phyloP scores from a whole-genome alignment of 352 stramenopile genomes.

The Blastocystis sp. region DNA sequence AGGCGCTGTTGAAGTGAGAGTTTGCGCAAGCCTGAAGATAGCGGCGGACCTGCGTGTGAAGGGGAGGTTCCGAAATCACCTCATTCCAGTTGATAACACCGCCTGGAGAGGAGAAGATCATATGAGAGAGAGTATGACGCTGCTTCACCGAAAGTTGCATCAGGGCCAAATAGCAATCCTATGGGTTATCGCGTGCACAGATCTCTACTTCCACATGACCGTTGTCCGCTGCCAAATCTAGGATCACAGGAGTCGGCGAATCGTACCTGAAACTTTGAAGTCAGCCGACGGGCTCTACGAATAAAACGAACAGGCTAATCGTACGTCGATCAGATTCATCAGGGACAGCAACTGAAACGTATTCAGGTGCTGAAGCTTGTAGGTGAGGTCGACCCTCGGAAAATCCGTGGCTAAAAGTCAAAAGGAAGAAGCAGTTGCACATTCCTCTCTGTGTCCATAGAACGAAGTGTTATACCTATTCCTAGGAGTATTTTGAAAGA shows the following conservation, averaged over 20 bases:
- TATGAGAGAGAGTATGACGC: not conserved
- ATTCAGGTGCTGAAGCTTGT: not conserved
- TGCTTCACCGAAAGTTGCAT: not conserved
- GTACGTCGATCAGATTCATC: slow-evolving; percentile 11
- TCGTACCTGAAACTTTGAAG: not conserved
- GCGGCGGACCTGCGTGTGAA: not conserved
- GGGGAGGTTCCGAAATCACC: not conserved
- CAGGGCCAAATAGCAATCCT: not conserved
- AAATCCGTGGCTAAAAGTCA: not conserved
- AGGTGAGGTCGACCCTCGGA: not conserved
- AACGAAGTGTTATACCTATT: not conserved
- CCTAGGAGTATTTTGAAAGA: no score
- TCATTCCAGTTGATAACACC: not conserved
- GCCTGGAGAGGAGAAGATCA: not conserved
- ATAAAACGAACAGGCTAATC: not conserved
- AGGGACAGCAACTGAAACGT: not conserved
- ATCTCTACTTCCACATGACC: no score
- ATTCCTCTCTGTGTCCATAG: no score
- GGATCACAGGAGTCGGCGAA: no score
- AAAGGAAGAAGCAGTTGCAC: no score
- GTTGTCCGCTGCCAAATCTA: no score
- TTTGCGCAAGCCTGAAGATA: not conserved
- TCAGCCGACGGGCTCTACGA: not conserved
- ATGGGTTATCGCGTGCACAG: no score
- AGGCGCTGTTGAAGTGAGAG: no score